phyloP scores from a whole-genome alignment of 2,329 filamentous ascomycete species.

The Dactylellina parvicollis region DNA sequence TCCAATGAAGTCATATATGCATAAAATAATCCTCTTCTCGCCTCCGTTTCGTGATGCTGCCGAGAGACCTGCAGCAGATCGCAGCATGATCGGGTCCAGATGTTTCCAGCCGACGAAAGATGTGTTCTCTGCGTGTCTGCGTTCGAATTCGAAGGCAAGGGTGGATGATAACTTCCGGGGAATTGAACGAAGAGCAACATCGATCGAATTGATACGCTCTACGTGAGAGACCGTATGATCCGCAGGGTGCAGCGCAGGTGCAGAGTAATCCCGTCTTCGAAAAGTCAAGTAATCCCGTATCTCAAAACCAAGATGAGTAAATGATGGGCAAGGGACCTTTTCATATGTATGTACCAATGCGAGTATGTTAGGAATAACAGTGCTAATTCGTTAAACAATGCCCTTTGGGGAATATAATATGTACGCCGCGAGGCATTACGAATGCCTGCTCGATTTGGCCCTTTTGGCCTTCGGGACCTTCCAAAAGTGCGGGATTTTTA shows the following conservation, averaged over 20 bases:
- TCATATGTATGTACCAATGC: not conserved
- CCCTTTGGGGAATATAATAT: constrained; percentile 16
- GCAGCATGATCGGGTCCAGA: too few relatives aligned
- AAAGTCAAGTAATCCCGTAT: not conserved
- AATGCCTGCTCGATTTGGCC: constrained; percentile 6
- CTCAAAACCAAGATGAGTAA: constrained; percentile 2
- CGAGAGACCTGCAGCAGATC: not conserved
- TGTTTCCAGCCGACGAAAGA: too few relatives aligned
- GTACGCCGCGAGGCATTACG: not conserved
- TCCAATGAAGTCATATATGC: not conserved
- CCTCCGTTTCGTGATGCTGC: not conserved
- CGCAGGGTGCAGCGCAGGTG: constrained; percentile 12
- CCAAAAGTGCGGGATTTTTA: constrained; percentile 46
- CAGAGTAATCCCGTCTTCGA: constrained; percentile 15
- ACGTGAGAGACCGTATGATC: constrained; percentile 18
- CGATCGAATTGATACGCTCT: constrained; percentile 7
- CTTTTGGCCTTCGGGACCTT: not conserved
- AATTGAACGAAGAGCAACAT: not conserved
- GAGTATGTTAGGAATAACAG: too few relatives aligned
- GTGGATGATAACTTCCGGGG: not conserved
- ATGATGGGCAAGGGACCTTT: constrained; percentile 16
- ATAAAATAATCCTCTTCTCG: not conserved
- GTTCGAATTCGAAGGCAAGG: too few relatives aligned
- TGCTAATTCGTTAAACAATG: constrained; percentile 36
- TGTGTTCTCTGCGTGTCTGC: too few relatives aligned